phyloP scores from a whole-genome alignment of 257 asterid genomes.

The Nicotiana obtusifolia region DNA sequence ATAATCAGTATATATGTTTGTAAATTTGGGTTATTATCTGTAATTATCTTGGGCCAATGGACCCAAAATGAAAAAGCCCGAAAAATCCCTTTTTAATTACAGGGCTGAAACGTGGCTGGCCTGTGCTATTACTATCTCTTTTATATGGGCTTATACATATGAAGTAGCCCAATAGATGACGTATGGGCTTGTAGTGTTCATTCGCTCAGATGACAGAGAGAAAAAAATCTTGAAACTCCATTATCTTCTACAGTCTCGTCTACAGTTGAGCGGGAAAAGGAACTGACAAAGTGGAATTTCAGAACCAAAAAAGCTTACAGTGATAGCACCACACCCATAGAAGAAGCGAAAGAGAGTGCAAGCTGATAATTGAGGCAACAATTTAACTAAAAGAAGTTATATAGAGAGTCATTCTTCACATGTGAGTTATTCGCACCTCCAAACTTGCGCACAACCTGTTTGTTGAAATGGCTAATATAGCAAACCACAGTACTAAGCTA shows the following conservation, averaged over 20 bases:
- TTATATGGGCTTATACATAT: not conserved
- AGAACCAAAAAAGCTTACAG: not conserved
- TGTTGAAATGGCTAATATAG: not conserved
- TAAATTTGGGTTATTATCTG: too few relatives aligned
- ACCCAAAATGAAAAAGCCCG: too few relatives aligned
- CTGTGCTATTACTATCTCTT: too few relatives aligned
- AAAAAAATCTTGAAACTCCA: not conserved
- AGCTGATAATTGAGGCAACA: not conserved
- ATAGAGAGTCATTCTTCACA: not conserved
- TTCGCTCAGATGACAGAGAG: too few relatives aligned
- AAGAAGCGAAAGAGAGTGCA: not conserved
- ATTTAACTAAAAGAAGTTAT: not conserved
- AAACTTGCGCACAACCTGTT: not conserved
- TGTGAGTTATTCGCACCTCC: not conserved
- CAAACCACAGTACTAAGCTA: not conserved
- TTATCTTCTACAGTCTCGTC: not conserved
- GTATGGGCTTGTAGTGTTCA: not conserved
- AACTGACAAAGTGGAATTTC: not conserved
- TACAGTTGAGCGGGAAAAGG: not conserved
- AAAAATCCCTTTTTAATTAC: too few relatives aligned
- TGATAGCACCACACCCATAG: not conserved
- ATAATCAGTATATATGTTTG: too few relatives aligned
- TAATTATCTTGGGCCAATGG: too few relatives aligned
- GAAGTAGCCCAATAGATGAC: not conserved
- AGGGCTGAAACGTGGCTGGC: too few relatives aligned